These are phyloP conservation scores for Aureobasidium sp. DNA, from an alignment of 2,329 filamentous ascomycete genomes.

Conservation along the genomic window DNA sequence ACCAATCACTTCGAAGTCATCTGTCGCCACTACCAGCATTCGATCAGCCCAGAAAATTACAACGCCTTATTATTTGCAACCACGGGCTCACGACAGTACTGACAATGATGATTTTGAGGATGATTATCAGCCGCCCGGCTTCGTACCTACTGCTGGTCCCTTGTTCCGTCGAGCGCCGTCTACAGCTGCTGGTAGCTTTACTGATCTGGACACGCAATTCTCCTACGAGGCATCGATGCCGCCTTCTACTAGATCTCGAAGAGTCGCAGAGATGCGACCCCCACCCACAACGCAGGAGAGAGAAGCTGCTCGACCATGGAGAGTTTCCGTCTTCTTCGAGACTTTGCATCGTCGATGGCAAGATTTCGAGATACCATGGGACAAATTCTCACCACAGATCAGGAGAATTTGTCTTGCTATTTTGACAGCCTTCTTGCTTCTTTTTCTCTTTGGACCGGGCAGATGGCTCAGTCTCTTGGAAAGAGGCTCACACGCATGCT, in stretches of 20 bases:
- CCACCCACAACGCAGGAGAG: conserved; percentile 16
- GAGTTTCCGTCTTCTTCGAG: conserved; percentile 14
- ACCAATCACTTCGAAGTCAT: neutral
- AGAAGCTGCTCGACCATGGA: conserved; percentile 16
- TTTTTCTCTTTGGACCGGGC: neutral
- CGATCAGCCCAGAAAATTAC: neutral
- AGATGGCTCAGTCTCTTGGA: neutral
- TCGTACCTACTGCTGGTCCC: neutral
- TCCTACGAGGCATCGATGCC: conserved; percentile 9
- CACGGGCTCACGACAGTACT: neutral
- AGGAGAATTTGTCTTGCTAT: neutral
- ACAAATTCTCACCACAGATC: neutral
- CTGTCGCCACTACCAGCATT: neutral
- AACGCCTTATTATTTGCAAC: neutral
- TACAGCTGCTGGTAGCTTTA: conserved; percentile 8
- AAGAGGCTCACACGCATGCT: neutral
- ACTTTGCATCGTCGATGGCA: conserved; percentile 15
- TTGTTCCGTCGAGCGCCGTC: neutral
- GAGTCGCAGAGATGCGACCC: conserved; percentile 8
- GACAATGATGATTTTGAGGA: neutral
- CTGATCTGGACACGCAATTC: conserved; percentile 14
- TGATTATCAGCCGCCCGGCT: neutral
- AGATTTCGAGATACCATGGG: neutral
- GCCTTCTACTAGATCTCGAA: conserved; percentile 5
- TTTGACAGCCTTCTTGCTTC: neutral